Base-by-base conservation (phyloP, 345 rosid genomes). In the Boechera stricta region DNA sequence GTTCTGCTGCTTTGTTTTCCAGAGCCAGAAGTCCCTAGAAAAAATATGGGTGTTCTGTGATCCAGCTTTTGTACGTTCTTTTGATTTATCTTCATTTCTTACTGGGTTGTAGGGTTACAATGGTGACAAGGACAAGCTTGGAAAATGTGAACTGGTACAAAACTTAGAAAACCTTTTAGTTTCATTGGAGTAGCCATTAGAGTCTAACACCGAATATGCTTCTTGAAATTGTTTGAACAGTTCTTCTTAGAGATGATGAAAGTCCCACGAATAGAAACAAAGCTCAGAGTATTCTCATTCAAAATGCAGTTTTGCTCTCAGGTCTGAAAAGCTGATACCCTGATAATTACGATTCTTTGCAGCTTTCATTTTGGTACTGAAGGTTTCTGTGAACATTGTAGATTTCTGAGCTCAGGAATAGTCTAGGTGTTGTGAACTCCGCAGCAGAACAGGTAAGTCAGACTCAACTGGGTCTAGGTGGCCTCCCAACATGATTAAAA, bases 271-370 rank as follows among this genome's bases (percentile, higher is more conserved):
- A 90, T 89, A 56, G 98, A 94, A 78, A 82, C 92, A 66, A 94
- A 94, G 86, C 93, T 94, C 81, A 87, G 96, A 72, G 95, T 94
- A 68, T 94, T 91, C 82, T 88, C 95, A 62, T 91, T 94, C 80
- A 94, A 91, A 84, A 89, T 88, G 61, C 98, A 91, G 86, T 94
- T 94, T 68, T 44, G 24, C 57, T 73, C 87, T 67, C 97, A 94
- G 97, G 98, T 94, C 54, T 76, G 83, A 69, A 21, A 72, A 47
- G 35, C 10, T 15, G 39, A 65, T 70, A 61, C 36, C 35, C 45
- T 45, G 13, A 69, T 72, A 47, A 29, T 31, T 56, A 31, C 16
- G 61, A 49, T 63, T 45, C 28, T 69, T 39, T 38, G 31, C 61
- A 64, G 41, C 52, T 74, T 64, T 29, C 21, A 48, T 42, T 69